These are phyloP conservation scores for Malus sylvestris DNA, from an alignment of 306 rosid species.

Conservation along the genomic window DNA sequence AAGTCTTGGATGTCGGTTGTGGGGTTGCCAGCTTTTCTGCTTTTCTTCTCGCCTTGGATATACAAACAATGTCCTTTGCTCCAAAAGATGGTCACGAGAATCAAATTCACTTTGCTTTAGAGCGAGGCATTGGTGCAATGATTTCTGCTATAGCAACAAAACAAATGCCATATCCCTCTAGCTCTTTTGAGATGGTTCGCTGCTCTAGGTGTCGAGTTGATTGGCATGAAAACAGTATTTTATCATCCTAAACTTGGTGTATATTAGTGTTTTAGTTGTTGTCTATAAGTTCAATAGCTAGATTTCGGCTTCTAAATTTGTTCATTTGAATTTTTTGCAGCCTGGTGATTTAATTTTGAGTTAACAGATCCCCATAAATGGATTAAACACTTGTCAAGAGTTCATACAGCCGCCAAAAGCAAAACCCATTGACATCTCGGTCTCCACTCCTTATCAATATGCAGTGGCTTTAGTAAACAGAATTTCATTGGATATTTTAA, in stretches of 20 bases:
- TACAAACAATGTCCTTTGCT: conserved; percentile 90
- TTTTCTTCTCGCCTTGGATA: conserved; percentile 76
- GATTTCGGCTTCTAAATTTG: neutral
- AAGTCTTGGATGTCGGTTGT: conserved; percentile 90
- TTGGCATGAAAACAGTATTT: conserved; percentile 76
- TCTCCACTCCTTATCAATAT: neutral
- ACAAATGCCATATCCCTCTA: conserved; percentile 76
- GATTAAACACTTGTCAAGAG: neutral
- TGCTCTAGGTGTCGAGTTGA: conserved; percentile 92
- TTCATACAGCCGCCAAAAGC: neutral
- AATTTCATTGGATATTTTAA: neutral
- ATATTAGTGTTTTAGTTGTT: neutral
- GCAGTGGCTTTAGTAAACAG: neutral
- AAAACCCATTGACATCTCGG: neutral
- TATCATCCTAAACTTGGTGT: neutral
- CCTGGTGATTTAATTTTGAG: neutral
- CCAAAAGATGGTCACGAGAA: conserved; percentile 96
- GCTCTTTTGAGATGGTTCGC: conserved; percentile 91
- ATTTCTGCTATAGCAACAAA: conserved; percentile 82
- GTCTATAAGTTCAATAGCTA: neutral
- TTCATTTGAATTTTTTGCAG: neutral
- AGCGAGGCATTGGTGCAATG: conserved; percentile 88
- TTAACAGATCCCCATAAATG: neutral
- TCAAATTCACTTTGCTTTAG: conserved; percentile 92
- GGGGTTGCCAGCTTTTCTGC: conserved; percentile 98